Percentiles rank a stretch among this genome's conserved stretches.
phyloP scores from a whole-genome alignment of 2,329 filamentous ascomycete genomes.

The Talaromyces sp. region DNA sequence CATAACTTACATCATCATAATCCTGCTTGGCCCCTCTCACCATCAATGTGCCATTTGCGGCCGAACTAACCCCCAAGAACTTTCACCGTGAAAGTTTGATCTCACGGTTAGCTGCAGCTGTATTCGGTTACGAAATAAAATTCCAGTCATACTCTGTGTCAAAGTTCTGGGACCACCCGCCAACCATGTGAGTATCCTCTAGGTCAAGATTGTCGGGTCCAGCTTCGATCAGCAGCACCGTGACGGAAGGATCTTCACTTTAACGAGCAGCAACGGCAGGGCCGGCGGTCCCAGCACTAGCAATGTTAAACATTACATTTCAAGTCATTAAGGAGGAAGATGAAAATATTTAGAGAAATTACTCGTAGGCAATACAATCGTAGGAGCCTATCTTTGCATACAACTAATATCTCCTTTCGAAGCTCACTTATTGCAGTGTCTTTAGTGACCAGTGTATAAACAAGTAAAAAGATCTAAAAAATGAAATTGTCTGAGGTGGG shows the following conservation, averaged over 20 bases:
- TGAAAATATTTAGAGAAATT: neutral
- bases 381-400: neutral
- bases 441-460: neutral
- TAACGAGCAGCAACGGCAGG: conserved; percentile 45
- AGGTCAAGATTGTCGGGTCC: conserved; percentile 41
- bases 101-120: conserved; percentile 34
- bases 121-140: conserved; percentile 34
- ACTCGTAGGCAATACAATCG: neutral
- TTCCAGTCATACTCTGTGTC: conserved; percentile 42
- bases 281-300: conserved; percentile 43
- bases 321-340: neutral
- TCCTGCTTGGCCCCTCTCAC: conserved; percentile 39
- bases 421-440: neutral
- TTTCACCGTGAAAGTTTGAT: conserved; percentile 39
- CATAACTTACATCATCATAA: conserved; percentile 39
- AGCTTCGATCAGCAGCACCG: conserved; percentile 43
- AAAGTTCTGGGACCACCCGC: conserved; percentile 40
- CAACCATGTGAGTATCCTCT: conserved; percentile 43
- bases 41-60: conserved; percentile 41
- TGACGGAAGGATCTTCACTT: conserved; percentile 38
- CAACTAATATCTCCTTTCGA: neutral
- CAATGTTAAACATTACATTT: neutral
- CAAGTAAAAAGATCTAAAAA: neutral
- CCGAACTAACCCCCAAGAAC: conserved; percentile 39
- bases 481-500: neutral